phyloP scores from a whole-genome alignment of 140 eudicot species.

The Cichorium intybus region DNA sequence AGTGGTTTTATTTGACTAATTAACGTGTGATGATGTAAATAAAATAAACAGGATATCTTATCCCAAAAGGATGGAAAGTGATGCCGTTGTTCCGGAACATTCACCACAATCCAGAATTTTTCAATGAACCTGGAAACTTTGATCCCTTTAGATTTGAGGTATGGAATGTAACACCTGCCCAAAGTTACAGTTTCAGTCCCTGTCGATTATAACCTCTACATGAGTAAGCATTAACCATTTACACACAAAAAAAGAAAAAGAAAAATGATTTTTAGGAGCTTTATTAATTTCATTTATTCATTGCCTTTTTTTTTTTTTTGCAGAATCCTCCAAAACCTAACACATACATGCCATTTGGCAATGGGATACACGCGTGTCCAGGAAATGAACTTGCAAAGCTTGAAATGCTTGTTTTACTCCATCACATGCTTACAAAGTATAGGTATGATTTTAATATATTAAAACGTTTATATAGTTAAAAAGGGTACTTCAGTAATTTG shows the following conservation, averaged over 20 bases:
- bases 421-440: conserved; percentile 72
- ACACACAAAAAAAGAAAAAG: conserved; percentile 2
- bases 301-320: not conserved
- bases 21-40: conserved; percentile 14
- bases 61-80: conserved; percentile 97
- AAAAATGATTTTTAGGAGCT: not conserved
- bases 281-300: conserved; percentile 5
- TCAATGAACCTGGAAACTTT: conserved; percentile 60
- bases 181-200: conserved; percentile 5
- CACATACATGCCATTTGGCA: conserved; percentile 91
- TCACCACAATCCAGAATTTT: conserved; percentile 82
- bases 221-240: conserved; percentile 4
- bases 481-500: not conserved
- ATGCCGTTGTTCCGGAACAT: conserved; percentile 85
- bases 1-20: conserved; percentile 6
- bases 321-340: conserved; percentile 86
- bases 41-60: conserved; percentile 59
- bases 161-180: conserved; percentile 22
- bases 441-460: conserved; percentile 41
- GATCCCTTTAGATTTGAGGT: conserved; percentile 88
- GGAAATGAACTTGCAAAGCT: conserved; percentile 95
- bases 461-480: not conserved
- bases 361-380: conserved; percentile 88
- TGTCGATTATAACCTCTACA: not conserved
- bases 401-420: conserved; percentile 75